Base-by-base conservation (phyloP, 2,329 filamentous ascomycete genomes). In the Cladosporium sp. region DNA sequence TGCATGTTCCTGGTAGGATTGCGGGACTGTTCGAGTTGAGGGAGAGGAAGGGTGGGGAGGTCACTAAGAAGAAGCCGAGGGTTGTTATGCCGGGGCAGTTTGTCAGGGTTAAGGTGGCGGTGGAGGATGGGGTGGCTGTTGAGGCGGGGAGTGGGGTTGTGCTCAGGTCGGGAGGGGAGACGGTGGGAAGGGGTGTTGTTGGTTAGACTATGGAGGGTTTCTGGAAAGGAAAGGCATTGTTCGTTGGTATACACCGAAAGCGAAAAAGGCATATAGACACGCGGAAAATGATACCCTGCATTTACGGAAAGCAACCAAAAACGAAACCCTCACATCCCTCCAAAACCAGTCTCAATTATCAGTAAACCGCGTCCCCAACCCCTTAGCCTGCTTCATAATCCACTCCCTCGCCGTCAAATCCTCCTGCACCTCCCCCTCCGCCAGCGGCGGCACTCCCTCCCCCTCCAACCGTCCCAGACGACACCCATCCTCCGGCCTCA, bases 111-210 rank as follows among this genome's bases (percentile, higher is more conserved):
- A 86, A 87, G 49, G 40, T 69, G 3, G 50, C 43, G 12, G 42
- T 65, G 65, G 83, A 85, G 43, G 74, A 77, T 18, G 84, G 84
- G 56, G 80, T 93, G 47, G 90, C 93, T 13, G 68, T 97, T 41
- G 93, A 96, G 68, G 78, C 80, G 13, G 88, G 88, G 0, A 84
- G 85, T 57, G 80, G 89, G 58, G 82, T 99, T 39, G 88, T 97
- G 22, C 70, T 99, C 45, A 78, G 93, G 54, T 83, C 83, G 57
- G 83, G 83, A 45, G 93, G 93, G 1, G 81, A 86, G 59, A 97
- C 93, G 1, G 80, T 97, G 53, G 93, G 89, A 9, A 90, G 91
- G 32, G 93, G 93, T 2, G 72, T 96, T 6, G 45, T 41, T 6
- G 38, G 45, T 17, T 48, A n/a, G n/a, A n/a, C n/a, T n/a, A n/a